phyloP scores from a whole-genome alignment of 441 rosid genomes.

The Pelargonium exstipulatum region DNA sequence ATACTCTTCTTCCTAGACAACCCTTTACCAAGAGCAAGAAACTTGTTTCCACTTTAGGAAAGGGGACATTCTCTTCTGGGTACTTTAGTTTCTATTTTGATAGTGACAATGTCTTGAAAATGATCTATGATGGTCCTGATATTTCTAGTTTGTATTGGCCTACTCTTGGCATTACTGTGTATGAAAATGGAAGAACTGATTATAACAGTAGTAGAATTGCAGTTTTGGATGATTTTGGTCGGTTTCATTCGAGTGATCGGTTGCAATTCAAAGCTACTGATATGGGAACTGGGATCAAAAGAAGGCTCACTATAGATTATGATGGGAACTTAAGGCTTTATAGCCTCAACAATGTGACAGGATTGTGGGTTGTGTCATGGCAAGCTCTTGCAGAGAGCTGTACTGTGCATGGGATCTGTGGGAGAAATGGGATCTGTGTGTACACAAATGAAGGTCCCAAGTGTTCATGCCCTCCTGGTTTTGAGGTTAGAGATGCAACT shows the following conservation, averaged over 20 bases:
- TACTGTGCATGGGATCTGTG: conserved; percentile 37
- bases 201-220: conserved; percentile 37
- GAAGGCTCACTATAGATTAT: conserved; percentile 37
- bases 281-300: conserved; percentile 18
- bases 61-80: conserved; percentile 29
- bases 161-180: not conserved
- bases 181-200: conserved; percentile 21
- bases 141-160: conserved; percentile 49
- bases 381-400: too few species aligned
- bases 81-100: conserved; percentile 21
- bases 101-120: conserved; percentile 25
- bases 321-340: conserved; percentile 49
- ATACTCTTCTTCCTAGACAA: conserved; percentile 46
- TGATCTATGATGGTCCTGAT: conserved; percentile 40
- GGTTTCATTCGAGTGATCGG: conserved; percentile 35
- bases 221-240: conserved; percentile 30
- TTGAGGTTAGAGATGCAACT: conserved; percentile 19
- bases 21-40: conserved; percentile 24
- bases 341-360: conserved; percentile 25
- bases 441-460: conserved; percentile 28
- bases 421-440: not conserved
- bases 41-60: conserved; percentile 28
- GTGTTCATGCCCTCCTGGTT: conserved; percentile 47
- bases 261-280: conserved; percentile 34
- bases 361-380: conserved; percentile 20